These are phyloP conservation scores for Umbelopsis isabellina DNA, from an alignment of 192 early-diverging fungal species.

Conservation along the genomic window DNA sequence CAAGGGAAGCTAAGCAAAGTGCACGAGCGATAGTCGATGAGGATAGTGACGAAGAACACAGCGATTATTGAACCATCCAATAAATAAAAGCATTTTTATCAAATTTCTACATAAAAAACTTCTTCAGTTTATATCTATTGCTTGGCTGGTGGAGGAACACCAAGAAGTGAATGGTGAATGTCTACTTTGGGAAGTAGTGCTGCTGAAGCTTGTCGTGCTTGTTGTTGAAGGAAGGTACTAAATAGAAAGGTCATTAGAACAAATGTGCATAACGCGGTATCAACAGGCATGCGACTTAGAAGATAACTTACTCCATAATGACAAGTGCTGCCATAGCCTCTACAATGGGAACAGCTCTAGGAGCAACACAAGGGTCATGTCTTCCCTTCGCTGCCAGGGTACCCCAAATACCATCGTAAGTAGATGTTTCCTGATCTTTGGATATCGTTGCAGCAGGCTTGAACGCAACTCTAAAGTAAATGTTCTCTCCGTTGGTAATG, in stretches of 20 bases:
- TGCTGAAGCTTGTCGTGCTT: constrained; percentile 58
- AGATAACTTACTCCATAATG: constrained; percentile 80
- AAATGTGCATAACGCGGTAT: background rate
- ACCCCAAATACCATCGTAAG: constrained; percentile 82
- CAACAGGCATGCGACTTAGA: background rate
- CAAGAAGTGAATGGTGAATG: constrained; percentile 40
- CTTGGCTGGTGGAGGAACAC: constrained; percentile 29
- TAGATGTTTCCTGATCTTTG: constrained; percentile 86
- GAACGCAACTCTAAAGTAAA: constrained; percentile 98
- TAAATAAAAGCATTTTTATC: constrained; percentile 1
- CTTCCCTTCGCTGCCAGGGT: constrained; percentile 89
- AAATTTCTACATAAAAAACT: background rate
- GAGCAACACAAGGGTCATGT: constrained; percentile 97
- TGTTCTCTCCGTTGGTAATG: constrained; percentile 93
- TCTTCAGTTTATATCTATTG: background rate
- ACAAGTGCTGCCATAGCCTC: constrained; percentile 94
- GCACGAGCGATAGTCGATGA: constrained; percentile 11
- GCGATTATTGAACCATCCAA: background rate
- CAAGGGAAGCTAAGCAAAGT: constrained; percentile 4
- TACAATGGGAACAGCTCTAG: constrained; percentile 96
- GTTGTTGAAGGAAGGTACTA: constrained; percentile 65
- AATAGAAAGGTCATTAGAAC: constrained; percentile 15
- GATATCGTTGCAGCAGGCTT: constrained; percentile 97
- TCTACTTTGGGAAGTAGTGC: constrained; percentile 52
- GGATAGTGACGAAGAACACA: background rate